Base-by-base conservation (phyloP, 2,329 filamentous ascomycete genomes). In the Microdochium bolleyi region DNA sequence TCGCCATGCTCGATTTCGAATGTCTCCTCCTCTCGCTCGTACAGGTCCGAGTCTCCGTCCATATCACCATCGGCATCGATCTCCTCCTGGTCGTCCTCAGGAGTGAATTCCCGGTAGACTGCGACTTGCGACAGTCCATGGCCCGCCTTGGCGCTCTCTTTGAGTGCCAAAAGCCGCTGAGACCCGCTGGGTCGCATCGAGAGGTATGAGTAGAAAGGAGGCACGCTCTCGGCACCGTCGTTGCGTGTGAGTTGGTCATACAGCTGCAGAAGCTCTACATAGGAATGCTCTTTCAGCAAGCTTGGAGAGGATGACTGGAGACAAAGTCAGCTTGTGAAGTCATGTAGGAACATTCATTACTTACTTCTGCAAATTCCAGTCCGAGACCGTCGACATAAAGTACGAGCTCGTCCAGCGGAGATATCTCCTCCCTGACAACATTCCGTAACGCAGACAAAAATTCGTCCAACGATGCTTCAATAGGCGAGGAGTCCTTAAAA, bases 291-390 rank as follows among this genome's bases (percentile, higher is more conserved):
- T 11, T 56, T 59, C 10, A 67, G 58, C 48, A 67, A 63, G 50
- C 63, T 62, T 44, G 38, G 52, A 22, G 61, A 51, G 10, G 64
- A 64, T 25, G 64, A 66, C 65, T 67, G 27, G 52, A 34, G 46
- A 49, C 14, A 50, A 9, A 25, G 54, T 67, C 55, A 66, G 63
- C 48, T 8, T 7, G 19, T 22, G n/a, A 24, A 24, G 13, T 4
- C n/a, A n/a, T n/a, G n/a, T n/a, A n/a, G n/a, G n/a, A n/a, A n/a
- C n/a, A n/a, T n/a, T n/a, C n/a, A n/a, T n/a, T n/a, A 50, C 60
- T 59, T 60, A 67, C 65, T 62, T 67, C 63, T 50, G 62, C 62
- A 53, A 67, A 65, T 50, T 67, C 63, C 16, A 67, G 54, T 21
- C 64, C 65, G 49, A 67, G 56, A 14, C 64, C 64, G 52, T 67